Evolutionary conservation across 179 eudicot genomes (phyloP), one percentile per base, ranked within the genome.

Genomic region (Vitellaria paradoxa): DNA sequence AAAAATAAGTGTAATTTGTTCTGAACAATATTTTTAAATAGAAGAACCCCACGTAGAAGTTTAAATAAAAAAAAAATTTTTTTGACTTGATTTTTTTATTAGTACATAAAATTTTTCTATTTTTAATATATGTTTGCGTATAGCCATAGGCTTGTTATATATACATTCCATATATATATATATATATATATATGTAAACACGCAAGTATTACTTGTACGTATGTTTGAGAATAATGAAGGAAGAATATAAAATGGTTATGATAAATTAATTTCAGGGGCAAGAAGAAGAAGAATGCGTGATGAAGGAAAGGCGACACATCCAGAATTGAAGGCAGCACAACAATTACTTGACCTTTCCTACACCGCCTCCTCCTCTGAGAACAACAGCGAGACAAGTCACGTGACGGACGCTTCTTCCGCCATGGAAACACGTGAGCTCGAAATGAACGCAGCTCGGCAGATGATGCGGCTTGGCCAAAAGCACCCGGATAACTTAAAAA

Each of bases 381-480:
- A 13, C 66, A 63, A 63, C 66, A 63, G 66, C 66, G 40, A 21
- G 9, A 63, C 40, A 7, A 63, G 66, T 24, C n/a, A 23, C 40
- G 23, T 63, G 23, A 63, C 40, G 0, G 14, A 24, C 10, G 37
- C 40, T 56, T 79, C 78, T 37, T 74, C 78, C n/a, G 10, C 64
- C 77, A 14, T 49, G 63, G 57, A 70, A 21, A 17, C 4, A 5
- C 18, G 53, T 15, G 45, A 6, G 17, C 47, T 11, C 1, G 61
- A 50, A 62, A 21, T 4, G 49, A 72, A 21, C 64, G 64, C 65
- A 4, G 64, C 75, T 5, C 65, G n/a, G n/a, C 75, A 56, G 49
- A 7, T 8, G 50, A 37, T 56, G 40, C 65, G 20, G 18, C 65
- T 50, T 21, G n/a, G 23, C 49, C 11, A 68, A 9, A 5, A 20